These are phyloP conservation scores for Solanum appendiculatum DNA, from an alignment of 257 asterid genomes.

Conservation along the genomic window DNA sequence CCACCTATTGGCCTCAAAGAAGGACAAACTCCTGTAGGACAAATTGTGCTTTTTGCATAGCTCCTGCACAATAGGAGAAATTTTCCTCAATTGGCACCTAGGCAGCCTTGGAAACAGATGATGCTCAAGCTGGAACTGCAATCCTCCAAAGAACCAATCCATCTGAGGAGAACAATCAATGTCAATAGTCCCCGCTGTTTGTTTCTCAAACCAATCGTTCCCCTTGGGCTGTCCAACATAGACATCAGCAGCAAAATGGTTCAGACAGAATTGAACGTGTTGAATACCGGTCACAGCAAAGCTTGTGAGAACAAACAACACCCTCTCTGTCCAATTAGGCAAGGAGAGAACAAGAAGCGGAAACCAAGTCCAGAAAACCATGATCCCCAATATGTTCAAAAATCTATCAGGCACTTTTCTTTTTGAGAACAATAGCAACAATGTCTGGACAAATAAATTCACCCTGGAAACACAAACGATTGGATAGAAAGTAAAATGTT, in stretches of 20 bases:
- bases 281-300: conserved; percentile 54
- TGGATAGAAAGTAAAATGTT: conserved; percentile 65
- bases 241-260: conserved; percentile 75
- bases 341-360: conserved; percentile 56
- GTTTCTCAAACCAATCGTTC: conserved; percentile 86
- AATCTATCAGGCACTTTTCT: conserved; percentile 59
- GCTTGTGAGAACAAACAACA: conserved; percentile 44
- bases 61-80: conserved; percentile 64
- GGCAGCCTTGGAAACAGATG: conserved; percentile 93
- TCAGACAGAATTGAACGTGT: conserved; percentile 71
- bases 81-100: conserved; percentile 60
- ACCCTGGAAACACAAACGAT: conserved; percentile 58
- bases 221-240: conserved; percentile 71
- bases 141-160: conserved; percentile 90
- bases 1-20: conserved; percentile 50
- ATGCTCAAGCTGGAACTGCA: conserved; percentile 85
- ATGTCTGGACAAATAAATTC: conserved; percentile 68
- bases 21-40: conserved; percentile 58
- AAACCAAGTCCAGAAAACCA: conserved; percentile 86
- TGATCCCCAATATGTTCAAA: conserved; percentile 51
- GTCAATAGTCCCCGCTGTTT: conserved; percentile 70
- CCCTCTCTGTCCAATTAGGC: conserved; percentile 63
- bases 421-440: conserved; percentile 48
- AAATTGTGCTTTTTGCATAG: conserved; percentile 73
- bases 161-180: conserved; percentile 52